Base-by-base conservation (phyloP, 106 monocot species). In the Phalaenopsis equestris region DNA sequence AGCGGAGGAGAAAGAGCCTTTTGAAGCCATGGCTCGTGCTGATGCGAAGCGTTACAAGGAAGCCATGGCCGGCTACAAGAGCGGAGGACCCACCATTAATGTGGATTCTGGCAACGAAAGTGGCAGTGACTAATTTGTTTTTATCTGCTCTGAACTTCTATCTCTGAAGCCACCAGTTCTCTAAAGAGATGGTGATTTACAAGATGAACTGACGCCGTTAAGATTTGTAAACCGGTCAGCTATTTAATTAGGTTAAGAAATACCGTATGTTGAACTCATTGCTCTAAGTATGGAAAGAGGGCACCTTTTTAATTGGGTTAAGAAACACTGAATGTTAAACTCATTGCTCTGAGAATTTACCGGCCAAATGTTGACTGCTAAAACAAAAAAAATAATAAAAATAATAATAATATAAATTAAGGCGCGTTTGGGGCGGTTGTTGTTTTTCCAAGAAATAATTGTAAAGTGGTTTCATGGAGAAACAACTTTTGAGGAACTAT, bases 1-100 rank as follows among this genome's bases (percentile, higher is more conserved):
- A 99, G 99, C 87, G 65, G 95, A 95, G 82, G 95, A 99, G 81
- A 99, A 99, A 49, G 93, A 95, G 72, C 90, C 87, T 3, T 95
- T 80, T n/a, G 93, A 95, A 48, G 73, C 87, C 2, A 93, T 93
- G 99, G 91, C 95, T 7, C 41, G 67, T 41, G 90, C 91, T 5
- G 99, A 99, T 80, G 45, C 87, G 8, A 95, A 91, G 80, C 93
- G 99, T 1, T 99, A 99, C 93, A 89, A 87, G 85, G 91, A 95
- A 75, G 94, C 92, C 61, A 90, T 93, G 91, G 95, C 83, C 46
- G 91, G 83, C 5, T 99, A 95, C 78, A 91, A 91, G 70, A 86
- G 91, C 43, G 90, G 82, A 8, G 70, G 38, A 70, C 12, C 70
- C 14, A 81, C 81, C 78, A 82, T 84, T 24, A 84, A 85, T 18